Percentiles rank a stretch among this genome's conserved stretches.
phyloP scores from a whole-genome alignment of 2,329 filamentous ascomycete genomes.

The Aspergillus pseudoviridinutans region DNA sequence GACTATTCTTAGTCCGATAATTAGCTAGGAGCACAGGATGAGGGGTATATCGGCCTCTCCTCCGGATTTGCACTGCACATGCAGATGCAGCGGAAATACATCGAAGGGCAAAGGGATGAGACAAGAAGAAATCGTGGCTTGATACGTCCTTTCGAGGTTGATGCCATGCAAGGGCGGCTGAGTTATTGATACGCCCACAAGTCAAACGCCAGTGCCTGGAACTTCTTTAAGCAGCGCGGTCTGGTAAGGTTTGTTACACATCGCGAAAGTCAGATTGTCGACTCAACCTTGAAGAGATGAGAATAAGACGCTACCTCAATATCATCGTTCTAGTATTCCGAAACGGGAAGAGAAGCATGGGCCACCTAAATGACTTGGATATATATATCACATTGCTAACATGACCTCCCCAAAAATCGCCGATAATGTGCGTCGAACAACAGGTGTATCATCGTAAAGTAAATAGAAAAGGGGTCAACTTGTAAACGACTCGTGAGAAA shows the following conservation, averaged over 20 bases:
- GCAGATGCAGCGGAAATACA: background rate
- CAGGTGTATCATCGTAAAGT: too few species aligned
- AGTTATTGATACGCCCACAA: background rate
- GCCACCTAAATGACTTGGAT: background rate
- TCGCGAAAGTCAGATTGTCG: background rate
- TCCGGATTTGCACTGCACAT: background rate
- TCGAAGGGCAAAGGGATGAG: background rate
- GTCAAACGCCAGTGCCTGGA: background rate
- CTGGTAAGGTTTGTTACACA: background rate
- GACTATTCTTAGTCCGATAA: background rate
- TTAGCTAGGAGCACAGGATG: background rate
- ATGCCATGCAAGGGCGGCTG: constrained; percentile 3
- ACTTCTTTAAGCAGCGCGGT: background rate
- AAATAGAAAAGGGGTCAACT: too few species aligned
- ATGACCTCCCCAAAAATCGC: background rate
- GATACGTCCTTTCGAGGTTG: background rate
- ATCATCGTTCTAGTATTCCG: background rate
- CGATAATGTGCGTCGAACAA: too few species aligned
- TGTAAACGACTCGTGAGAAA: too few species aligned
- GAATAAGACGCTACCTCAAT: background rate
- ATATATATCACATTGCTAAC: background rate
- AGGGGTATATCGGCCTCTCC: background rate
- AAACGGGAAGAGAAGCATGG: background rate
- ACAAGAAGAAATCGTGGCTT: background rate
- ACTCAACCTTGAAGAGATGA: background rate